Evolutionary conservation across 805 yeast genomes (phyloP).

Genomic region (Pichia heedii): DNA sequence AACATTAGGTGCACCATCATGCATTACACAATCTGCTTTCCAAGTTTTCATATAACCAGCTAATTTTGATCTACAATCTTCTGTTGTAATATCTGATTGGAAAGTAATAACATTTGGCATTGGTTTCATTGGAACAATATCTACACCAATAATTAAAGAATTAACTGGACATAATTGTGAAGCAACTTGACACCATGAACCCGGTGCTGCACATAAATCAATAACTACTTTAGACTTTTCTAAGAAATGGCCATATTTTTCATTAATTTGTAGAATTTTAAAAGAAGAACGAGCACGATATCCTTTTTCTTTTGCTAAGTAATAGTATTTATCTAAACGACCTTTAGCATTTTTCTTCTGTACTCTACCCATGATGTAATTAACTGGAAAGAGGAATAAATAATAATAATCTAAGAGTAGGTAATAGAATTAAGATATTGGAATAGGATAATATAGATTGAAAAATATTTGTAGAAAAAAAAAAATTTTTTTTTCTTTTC

Average conservation of each 20-base stretch:
- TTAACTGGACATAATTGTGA: conserved; percentile 86
- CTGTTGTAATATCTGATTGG: conserved; percentile 96
- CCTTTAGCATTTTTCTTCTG: conserved; percentile 97
- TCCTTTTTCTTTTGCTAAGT: conserved; percentile 94
- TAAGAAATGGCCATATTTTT: conserved; percentile 90
- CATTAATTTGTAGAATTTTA: conserved; percentile 89
- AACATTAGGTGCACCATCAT: conserved; percentile 99
- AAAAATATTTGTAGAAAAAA: not conserved
- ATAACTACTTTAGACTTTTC: conserved; percentile 93
- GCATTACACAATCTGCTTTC: conserved; percentile 97
- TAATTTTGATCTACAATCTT: conserved; percentile 89
- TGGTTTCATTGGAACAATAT: conserved; percentile 95
- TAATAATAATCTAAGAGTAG: not conserved
- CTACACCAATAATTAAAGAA: conserved; percentile 96
- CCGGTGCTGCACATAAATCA: conserved; percentile 98
- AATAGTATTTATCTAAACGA: conserved; percentile 96
- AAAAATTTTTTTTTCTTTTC: not conserved
- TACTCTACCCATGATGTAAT: conserved; percentile 49
- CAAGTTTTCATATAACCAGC: conserved; percentile 97
- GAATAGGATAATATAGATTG: too few relatives aligned
- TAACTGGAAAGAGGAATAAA: not conserved
- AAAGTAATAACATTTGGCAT: conserved; percentile 90
- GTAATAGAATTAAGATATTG: too few relatives aligned
- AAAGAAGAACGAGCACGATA: conserved; percentile 98
- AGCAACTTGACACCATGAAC: conserved; percentile 99